Conservation (phyloP, 129 eudicot species). For the Silybum marianum region DNA sequence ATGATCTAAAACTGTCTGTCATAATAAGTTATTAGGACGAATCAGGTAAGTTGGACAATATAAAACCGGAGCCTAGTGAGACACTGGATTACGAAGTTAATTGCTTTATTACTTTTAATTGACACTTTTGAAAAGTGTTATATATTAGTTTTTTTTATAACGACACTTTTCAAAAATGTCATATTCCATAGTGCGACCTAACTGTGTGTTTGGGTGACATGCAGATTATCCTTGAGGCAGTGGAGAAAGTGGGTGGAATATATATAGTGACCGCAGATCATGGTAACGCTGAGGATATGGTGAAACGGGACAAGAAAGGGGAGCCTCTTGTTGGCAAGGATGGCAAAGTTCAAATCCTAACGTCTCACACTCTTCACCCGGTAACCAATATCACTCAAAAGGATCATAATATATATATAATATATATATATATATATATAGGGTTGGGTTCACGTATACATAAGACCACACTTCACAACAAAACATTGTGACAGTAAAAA, state of each 20-base stretch:
- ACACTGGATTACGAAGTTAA: too few species aligned
- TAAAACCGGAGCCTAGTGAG: too few species aligned
- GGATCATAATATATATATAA: neutral
- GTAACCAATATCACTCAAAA: constrained; percentile 33
- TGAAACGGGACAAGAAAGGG: constrained; percentile 79
- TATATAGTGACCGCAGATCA: constrained; percentile 75
- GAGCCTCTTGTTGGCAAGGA: constrained; percentile 68
- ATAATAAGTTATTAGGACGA: too few species aligned
- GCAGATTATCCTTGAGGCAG: constrained; percentile 75
- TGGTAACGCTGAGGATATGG: constrained; percentile 93
- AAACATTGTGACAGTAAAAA: too few species aligned
- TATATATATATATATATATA: too few species aligned
- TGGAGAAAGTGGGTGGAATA: constrained; percentile 82
- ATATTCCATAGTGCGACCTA: neutral
- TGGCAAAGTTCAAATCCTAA: constrained; percentile 63
- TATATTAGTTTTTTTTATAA: too few species aligned
- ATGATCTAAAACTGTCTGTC: too few species aligned
- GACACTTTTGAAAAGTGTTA: neutral
- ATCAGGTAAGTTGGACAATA: too few species aligned
- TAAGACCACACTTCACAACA: too few species aligned
- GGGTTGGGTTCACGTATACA: too few species aligned
- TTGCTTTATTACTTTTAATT: too few species aligned
- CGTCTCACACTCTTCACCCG: constrained; percentile 76
- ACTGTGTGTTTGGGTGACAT: constrained; percentile 8
- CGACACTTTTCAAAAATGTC: too few species aligned